phyloP scores from a whole-genome alignment of 352 stramenopile species.

The Phytophthora pini region DNA sequence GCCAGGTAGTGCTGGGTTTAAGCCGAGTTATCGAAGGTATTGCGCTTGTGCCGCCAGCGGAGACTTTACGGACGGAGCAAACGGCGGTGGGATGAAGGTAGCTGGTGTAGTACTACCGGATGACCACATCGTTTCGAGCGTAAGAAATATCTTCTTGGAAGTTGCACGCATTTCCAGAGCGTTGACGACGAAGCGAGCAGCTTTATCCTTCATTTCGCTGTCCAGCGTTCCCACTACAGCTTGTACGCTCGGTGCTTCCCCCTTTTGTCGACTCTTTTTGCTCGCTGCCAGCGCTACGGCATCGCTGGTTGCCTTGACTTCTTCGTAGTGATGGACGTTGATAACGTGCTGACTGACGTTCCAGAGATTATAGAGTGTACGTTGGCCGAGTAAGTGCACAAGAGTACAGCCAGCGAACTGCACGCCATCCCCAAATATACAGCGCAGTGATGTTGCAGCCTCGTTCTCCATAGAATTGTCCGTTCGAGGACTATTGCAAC shows the following conservation, averaged over 20 bases:
- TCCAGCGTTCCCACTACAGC: slow-evolving; percentile 46
- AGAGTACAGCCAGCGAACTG: slow-evolving; percentile 66
- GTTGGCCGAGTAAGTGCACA: slow-evolving; percentile 63
- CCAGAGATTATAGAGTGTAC: slow-evolving; percentile 62
- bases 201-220: slow-evolving; percentile 54
- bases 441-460: slow-evolving; percentile 26
- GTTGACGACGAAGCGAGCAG: slow-evolving; percentile 43
- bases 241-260: slow-evolving; percentile 11
- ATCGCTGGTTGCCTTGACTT: slow-evolving; percentile 24
- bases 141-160: slow-evolving; percentile 45
- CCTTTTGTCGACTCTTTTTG: slow-evolving; percentile 31
- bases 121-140: slow-evolving; percentile 50
- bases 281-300: slow-evolving; percentile 11
- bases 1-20: not conserved
- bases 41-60: slow-evolving; percentile 1
- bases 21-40: slow-evolving; percentile 9
- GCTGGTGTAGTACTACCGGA: not conserved
- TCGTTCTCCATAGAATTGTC: slow-evolving; percentile 4
- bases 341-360: slow-evolving; percentile 68
- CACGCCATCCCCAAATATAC: slow-evolving; percentile 66
- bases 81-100: slow-evolving; percentile 40
- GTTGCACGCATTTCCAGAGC: slow-evolving; percentile 47
- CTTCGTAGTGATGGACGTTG: slow-evolving; percentile 46
- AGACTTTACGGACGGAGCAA: slow-evolving; percentile 32
- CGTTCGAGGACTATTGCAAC: slow-evolving; percentile 38